A percentile compares a stretch with the other conserved stretches of the same genome.
These are phyloP conservation scores for Alternaria burnsii DNA, from an alignment of 2,329 filamentous ascomycete species.

Conservation along the genomic window DNA sequence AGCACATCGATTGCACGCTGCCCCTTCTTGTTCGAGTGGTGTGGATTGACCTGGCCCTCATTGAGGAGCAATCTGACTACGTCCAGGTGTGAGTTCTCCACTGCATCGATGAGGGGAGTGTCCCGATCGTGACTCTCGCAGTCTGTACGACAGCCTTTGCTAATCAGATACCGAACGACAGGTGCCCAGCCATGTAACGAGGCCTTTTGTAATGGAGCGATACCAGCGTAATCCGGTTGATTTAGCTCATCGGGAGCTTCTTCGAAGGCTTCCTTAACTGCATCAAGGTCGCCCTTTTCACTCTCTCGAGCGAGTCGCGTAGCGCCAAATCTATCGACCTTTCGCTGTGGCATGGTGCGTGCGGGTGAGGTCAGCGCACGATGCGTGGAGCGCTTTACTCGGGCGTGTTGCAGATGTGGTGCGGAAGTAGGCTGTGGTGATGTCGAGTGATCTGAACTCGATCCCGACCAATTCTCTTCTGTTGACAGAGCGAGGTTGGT, in stretches of 20 bases:
- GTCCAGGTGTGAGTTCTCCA: conserved; percentile 91
- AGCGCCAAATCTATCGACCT: conserved; percentile 90
- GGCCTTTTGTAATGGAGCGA: conserved; percentile 93
- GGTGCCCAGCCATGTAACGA: conserved; percentile 85
- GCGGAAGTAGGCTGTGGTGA: conserved; percentile 43
- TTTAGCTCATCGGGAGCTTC: conserved; percentile 90
- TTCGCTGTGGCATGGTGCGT: conserved; percentile 75
- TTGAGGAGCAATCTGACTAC: conserved; percentile 86
- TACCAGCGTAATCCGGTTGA: conserved; percentile 91
- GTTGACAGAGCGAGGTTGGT: conserved; percentile 40
- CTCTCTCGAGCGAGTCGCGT: conserved; percentile 91
- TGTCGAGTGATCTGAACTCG: conserved; percentile 49
- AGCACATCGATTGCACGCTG: conserved; percentile 90
- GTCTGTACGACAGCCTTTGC: conserved; percentile 84
- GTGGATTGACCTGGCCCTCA: conserved; percentile 84
- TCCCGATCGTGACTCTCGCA: conserved; percentile 79
- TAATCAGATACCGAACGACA: conserved; percentile 86
- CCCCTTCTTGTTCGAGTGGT: conserved; percentile 89
- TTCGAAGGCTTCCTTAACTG: conserved; percentile 75
- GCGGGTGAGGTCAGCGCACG: conserved; percentile 62
- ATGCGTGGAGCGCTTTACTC: conserved; percentile 67
- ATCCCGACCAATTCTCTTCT: conserved; percentile 48
- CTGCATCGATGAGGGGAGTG: conserved; percentile 92
- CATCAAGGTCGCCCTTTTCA: conserved; percentile 82
- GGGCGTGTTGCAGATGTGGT: conserved; percentile 58